Evolutionary conservation across 305 asterid genomes (phyloP).

Genomic region (Caryopteris hybrid): DNA sequence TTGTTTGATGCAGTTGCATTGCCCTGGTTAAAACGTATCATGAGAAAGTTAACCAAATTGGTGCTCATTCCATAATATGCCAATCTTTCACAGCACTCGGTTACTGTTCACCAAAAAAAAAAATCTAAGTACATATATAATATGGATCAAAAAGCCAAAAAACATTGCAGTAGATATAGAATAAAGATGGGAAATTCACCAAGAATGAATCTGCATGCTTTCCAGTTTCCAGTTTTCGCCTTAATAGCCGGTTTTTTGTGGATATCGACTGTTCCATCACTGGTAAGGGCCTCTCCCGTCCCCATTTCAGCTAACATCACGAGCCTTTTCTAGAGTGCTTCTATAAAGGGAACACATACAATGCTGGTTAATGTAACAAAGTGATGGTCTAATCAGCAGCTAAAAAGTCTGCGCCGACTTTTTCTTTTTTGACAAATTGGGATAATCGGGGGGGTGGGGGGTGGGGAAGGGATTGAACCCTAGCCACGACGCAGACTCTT

Average conservation of each 20-base stretch:
- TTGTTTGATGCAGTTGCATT: conserved; percentile 61
- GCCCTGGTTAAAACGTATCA: conserved; percentile 41
- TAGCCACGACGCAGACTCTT: too few relatives aligned
- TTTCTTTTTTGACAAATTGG: too few relatives aligned
- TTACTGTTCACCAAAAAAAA: conserved; percentile 28
- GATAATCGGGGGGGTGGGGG: too few relatives aligned
- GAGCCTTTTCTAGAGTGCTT: neutral
- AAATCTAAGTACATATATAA: too few relatives aligned
- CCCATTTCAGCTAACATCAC: conserved; percentile 22
- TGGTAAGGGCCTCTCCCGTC: conserved; percentile 30
- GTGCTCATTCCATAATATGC: conserved; percentile 95
- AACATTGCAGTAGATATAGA: too few relatives aligned
- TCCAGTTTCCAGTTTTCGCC: conserved; percentile 62
- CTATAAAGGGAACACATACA: neutral
- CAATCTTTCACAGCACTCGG: conserved; percentile 80
- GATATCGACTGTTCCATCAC: conserved; percentile 53
- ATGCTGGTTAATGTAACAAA: neutral
- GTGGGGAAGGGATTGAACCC: too few relatives aligned
- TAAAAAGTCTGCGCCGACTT: neutral
- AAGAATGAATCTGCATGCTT: conserved; percentile 67
- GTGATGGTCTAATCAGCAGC: neutral
- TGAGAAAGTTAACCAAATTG: conserved; percentile 54
- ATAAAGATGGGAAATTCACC: conserved; percentile 26
- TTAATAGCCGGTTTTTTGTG: conserved; percentile 53
- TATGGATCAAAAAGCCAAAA: too few relatives aligned